Percentiles rank a stretch among this genome's conserved stretches.
Conservation (phyloP, 2,329 filamentous ascomycete species). For the Microascus cirrosus region DNA sequence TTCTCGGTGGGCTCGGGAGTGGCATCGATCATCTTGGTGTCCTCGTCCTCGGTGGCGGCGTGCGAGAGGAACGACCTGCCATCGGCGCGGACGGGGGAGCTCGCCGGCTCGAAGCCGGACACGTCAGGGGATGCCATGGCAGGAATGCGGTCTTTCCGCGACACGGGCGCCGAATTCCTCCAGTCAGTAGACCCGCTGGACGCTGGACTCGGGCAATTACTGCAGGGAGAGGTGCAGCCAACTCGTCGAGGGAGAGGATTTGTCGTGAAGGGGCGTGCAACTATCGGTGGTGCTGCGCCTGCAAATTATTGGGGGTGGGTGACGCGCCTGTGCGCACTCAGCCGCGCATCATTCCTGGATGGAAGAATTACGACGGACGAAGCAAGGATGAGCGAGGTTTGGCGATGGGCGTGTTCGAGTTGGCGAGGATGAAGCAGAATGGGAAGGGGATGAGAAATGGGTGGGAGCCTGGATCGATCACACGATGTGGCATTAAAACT, state of each 20-base stretch:
- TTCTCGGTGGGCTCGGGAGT: slow-evolving; percentile 32
- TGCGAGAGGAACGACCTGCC: slow-evolving; percentile 35
- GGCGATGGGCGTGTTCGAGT: not conserved
- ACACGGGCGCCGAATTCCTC: not conserved
- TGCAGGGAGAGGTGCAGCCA: too few relatives aligned
- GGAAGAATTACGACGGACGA: not conserved
- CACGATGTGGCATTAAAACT: not conserved
- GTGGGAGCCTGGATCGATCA: not conserved
- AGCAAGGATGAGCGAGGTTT: not conserved
- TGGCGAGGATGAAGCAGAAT: not conserved
- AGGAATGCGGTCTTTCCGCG: not conserved
- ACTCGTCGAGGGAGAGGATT: not conserved
- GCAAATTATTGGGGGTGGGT: not conserved
- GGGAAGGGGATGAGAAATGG: not conserved
- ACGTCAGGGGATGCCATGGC: slow-evolving; percentile 26
- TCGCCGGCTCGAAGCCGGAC: slow-evolving; percentile 33
- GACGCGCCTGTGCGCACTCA: not conserved
- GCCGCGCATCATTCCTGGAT: not conserved
- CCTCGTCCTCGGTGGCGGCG: slow-evolving; percentile 34
- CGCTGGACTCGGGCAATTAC: not conserved
- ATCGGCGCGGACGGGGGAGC: slow-evolving; percentile 30
- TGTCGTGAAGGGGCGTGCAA: not conserved
- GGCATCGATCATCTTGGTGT: slow-evolving; percentile 26
- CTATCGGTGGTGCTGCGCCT: not conserved
- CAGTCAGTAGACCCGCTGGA: not conserved